Percentiles rank a stretch among this genome's conserved stretches.
Evolutionary conservation across 2,329 filamentous ascomycete genomes (phyloP).

Genomic region (Bipolaris sorokiniana): DNA sequence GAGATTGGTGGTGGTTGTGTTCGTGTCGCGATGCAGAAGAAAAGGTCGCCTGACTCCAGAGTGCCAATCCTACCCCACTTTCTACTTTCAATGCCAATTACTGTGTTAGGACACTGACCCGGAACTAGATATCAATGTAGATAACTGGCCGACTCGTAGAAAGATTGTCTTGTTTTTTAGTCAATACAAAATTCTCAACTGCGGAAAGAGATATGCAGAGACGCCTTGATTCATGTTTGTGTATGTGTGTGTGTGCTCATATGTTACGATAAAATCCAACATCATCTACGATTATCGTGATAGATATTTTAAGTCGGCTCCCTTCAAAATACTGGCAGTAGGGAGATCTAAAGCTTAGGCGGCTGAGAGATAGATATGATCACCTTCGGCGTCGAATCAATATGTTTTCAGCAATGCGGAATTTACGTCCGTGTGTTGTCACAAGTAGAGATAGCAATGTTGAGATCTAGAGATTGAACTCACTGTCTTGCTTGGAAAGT

Average conservation of each 20-base stretch:
- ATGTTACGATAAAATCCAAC: not conserved
- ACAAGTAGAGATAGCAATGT: no score
- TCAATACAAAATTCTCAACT: not conserved
- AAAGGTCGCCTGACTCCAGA: not conserved
- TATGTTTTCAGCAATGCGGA: no score
- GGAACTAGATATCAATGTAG: not conserved
- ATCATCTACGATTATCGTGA: not conserved
- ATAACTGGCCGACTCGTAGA: not conserved
- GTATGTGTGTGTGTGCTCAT: not conserved
- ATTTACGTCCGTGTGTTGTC: no score
- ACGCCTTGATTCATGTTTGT: not conserved
- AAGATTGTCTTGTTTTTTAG: not conserved
- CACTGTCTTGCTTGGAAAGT: no score
- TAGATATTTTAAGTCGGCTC: no score
- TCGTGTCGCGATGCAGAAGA: not conserved
- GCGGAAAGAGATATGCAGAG: not conserved
- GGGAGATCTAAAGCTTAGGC: no score
- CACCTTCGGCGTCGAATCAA: no score
- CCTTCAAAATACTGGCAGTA: no score
- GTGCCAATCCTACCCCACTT: slow-evolving; percentile 9
- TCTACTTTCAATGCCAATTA: not conserved
- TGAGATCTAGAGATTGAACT: no score
- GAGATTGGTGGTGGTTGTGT: not conserved
- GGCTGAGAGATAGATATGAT: no score
- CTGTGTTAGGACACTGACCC: not conserved